phyloP scores from a whole-genome alignment of 345 rosid genomes.

The Salix koriyanagi region DNA sequence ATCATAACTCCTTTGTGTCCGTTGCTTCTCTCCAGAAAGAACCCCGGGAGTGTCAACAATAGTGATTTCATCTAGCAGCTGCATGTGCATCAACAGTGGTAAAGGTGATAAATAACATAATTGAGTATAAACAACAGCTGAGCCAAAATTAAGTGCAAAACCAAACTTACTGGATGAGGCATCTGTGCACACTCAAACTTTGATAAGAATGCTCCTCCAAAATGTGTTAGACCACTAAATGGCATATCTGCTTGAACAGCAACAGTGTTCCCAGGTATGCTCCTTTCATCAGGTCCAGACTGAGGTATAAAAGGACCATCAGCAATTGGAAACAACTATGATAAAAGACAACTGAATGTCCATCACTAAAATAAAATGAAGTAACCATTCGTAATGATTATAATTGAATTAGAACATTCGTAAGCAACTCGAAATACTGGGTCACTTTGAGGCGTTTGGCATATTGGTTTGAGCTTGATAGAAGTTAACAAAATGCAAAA shows the following conservation, averaged over 20 bases:
- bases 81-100: not conserved
- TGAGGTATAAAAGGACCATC: conserved; percentile 5
- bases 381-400: not conserved
- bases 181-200: conserved; percentile 31
- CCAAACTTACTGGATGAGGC: conserved; percentile 27
- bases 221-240: conserved; percentile 23
- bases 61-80: conserved; percentile 26
- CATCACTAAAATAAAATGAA: not conserved
- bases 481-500: not conserved
- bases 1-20: conserved; percentile 27
- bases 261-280: conserved; percentile 35
- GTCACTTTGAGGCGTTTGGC: not conserved
- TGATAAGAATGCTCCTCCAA: conserved; percentile 28
- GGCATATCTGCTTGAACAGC: conserved; percentile 37
- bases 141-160: not conserved
- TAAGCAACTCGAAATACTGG: not conserved
- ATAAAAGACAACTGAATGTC: not conserved
- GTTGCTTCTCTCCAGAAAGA: conserved; percentile 27
- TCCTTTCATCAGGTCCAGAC: conserved; percentile 37
- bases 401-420: not conserved
- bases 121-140: not conserved
- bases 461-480: not conserved
- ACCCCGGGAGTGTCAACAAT: conserved; percentile 30
- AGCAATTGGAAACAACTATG: not conserved
- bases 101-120: not conserved